phyloP scores from a whole-genome alignment of 2,329 filamentous ascomycete genomes.

The Aspergillus alliaceus region DNA sequence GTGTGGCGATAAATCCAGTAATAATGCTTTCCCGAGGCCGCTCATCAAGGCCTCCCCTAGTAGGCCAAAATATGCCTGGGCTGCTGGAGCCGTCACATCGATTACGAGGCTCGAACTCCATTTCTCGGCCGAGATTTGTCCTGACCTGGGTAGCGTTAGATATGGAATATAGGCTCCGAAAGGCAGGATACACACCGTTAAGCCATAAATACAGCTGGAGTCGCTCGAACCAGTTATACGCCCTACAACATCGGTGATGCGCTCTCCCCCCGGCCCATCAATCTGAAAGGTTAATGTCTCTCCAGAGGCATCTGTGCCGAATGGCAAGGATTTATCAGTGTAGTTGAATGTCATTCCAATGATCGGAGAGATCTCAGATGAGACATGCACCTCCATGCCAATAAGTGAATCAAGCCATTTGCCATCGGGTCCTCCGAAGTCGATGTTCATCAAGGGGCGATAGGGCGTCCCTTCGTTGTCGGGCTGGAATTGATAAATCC shows the following conservation, averaged over 20 bases:
- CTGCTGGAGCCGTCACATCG: background rate
- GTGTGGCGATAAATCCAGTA: background rate
- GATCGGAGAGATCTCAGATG: background rate
- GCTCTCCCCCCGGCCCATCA: background rate
- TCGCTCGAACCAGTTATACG: background rate
- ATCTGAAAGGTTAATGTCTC: background rate
- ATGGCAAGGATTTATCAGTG: background rate
- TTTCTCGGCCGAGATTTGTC: background rate
- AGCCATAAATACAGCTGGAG: background rate
- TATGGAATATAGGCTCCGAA: background rate
- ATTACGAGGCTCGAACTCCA: background rate
- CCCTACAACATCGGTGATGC: background rate
- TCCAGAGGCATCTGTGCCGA: background rate
- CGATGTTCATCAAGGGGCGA: background rate
- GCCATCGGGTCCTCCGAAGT: background rate
- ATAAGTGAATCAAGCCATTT: background rate
- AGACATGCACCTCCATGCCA: background rate
- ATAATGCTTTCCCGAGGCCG: background rate
- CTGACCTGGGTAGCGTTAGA: background rate
- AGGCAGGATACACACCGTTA: background rate
- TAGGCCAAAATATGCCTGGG: background rate
- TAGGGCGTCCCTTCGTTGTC: background rate
- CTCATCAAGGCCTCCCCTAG: background rate
- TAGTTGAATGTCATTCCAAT: background rate
- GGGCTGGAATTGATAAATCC: background rate